These are phyloP conservation scores for Amphicarpaea edgeworthii DNA, from an alignment of 306 rosid species.

Conservation along the genomic window DNA sequence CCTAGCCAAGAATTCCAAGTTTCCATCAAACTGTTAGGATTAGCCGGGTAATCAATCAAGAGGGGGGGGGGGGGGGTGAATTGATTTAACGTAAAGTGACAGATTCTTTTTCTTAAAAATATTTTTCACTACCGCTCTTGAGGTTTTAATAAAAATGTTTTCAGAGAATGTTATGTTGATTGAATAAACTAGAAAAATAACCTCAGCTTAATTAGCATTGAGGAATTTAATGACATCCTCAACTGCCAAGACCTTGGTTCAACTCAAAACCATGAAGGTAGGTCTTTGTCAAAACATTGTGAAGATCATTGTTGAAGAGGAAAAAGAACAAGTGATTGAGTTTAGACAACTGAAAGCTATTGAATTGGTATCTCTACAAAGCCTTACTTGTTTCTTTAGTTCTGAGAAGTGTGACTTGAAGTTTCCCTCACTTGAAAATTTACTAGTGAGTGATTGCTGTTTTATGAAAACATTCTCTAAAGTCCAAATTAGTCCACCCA, in stretches of 20 bases:
- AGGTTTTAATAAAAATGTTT: too few relatives aligned
- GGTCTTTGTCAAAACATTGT: neutral
- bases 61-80: too few relatives aligned
- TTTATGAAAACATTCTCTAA: neutral
- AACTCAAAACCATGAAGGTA: constrained; percentile 1
- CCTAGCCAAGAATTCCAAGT: too few relatives aligned
- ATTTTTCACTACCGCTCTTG: too few relatives aligned
- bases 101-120: too few relatives aligned
- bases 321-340: neutral
- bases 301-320: neutral
- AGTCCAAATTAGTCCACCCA: neutral
- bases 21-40: too few relatives aligned
- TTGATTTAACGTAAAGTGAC: too few relatives aligned
- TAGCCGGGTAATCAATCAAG: too few relatives aligned
- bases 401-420: constrained; percentile 4
- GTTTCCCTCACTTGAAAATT: neutral
- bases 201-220: too few relatives aligned
- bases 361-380: neutral
- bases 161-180: too few relatives aligned
- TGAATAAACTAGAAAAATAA: too few relatives aligned
- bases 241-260: neutral
- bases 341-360: neutral
- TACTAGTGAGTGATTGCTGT: neutral
- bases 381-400: neutral
- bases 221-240: neutral